Evolutionary conservation across 768 basidiomycete species (phyloP), one percentile per base, ranked within the genome.

Genomic region (Suillus spraguei): DNA sequence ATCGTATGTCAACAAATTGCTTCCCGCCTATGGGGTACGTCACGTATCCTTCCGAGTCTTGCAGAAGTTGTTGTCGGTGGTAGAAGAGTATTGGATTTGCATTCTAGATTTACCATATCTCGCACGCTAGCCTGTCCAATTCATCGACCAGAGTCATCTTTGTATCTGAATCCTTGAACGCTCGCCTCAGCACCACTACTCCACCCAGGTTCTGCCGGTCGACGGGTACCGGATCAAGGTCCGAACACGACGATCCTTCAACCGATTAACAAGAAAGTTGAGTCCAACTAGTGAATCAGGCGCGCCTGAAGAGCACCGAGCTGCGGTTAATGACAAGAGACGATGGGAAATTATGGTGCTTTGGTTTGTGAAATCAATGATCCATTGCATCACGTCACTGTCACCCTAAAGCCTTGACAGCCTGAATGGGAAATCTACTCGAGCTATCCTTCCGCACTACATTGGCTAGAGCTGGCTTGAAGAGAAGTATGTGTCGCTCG

Each of bases 1-100:
- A 41, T 41, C 16, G 16, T 58, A 39, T 56, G 17, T 17, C 24
- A 41, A 17, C 24, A 24, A 35, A 28, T 58, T 58, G 56, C 38
- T 41, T 58, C 17, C 24, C 22, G 24, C 56, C 24, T 50, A 17
- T 39, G 17, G 24, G 39, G 39, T 58, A 28, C 16, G 17, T 41
- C 41, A 28, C 16, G 17, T 41, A 41, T 32, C 39, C 56, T 28
- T 41, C 10, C 38, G 5, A 39, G 38, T 39, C 11, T 58, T 41
- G 56, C 39, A 41, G 56, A 58, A 58, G 56, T 58, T 38, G 56
- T 41, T 10, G 56, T 41, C 17, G 28, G 56, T 32, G 28, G 56
- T 17, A 41, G 56, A 39, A n/a, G 54, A 24, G 38, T 39, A 35
- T 53, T 35, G 52, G 36, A 56, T 56, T 56, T 28, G 24, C 36